Evolutionary conservation across 148 eudicot genomes (phyloP), one percentile per base, ranked within the genome.

Genomic region (Rhododendron mucronatum): DNA sequence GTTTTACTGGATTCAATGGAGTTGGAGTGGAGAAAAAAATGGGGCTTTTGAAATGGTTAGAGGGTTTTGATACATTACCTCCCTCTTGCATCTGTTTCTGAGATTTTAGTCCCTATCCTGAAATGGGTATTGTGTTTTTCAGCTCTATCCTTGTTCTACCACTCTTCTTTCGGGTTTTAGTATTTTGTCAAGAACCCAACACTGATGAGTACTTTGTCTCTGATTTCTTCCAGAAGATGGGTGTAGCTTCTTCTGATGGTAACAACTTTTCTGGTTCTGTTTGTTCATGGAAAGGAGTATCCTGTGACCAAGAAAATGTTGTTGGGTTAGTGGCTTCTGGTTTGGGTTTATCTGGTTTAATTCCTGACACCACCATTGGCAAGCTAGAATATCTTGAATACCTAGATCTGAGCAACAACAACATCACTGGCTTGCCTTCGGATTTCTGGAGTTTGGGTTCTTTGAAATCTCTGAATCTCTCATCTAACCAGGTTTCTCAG

Each of bases 371-470:
- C 87, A 90, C 95, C 63, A 92, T 93, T 88, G 94, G 93, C 81
- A 93, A 93, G 51, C 92, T 93, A 83, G 84, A 10, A 78, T 90
- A 91, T 50, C 89, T 93, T 78, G 82, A 89, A 84, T 81, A 65
- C 82, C 84, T 93, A 82, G 95, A 93, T 88, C 87, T 93, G 11
- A 93, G 93, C 85, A 91, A 81, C 51, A 92, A 93, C 83, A 88
- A 86, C 37, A 91, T 93, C 85, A 89, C 90, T 82, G 88, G 71
- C 82, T 88, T 93, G 78, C 91, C 95, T 35, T 92, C 94, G 61
- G 95, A 93, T 93, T 91, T 93, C 18, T 93, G 94, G 93, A 91
- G 94, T 83, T 88, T 93, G 86, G 89, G 89, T 82, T 91, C 91
- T 41, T 90, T 93, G 74, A 89, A 88, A 47, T 23, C 16, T 53